Evolutionary conservation across 2,329 filamentous ascomycete genomes (phyloP).

Genomic region (Colletotrichum kahawae): DNA sequence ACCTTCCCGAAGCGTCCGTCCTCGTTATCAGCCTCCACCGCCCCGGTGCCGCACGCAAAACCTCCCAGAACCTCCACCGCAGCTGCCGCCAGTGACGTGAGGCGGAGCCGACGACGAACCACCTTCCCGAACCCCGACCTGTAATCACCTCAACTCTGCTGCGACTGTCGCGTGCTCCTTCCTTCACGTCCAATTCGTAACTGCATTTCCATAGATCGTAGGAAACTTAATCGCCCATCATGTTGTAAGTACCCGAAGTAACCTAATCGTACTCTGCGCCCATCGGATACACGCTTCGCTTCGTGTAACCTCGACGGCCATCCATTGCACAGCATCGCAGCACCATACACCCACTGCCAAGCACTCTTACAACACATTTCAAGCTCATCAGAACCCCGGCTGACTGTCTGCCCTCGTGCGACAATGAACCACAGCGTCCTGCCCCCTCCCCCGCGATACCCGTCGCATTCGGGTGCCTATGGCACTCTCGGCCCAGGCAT

Average conservation of each 20-base stretch:
- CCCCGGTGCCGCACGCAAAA: neutral
- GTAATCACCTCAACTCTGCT: neutral
- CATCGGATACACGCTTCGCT: neutral
- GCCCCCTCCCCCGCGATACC: constrained; percentile 86
- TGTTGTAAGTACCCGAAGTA: constrained; percentile 14
- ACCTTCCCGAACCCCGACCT: constrained; percentile 6
- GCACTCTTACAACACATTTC: neutral
- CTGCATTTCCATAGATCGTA: neutral
- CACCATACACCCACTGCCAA: neutral
- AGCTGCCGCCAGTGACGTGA: constrained; percentile 12
- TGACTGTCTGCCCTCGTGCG: neutral
- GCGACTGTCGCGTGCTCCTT: neutral
- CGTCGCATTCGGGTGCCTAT: constrained; percentile 74
- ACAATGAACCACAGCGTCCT: constrained; percentile 66
- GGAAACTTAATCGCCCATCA: neutral
- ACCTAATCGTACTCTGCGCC: neutral
- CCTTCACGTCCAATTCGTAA: neutral
- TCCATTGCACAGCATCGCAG: neutral
- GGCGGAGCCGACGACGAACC: constrained; percentile 5
- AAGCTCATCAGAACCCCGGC: neutral
- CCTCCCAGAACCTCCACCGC: neutral
- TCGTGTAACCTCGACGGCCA: neutral
- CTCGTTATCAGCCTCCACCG: neutral
- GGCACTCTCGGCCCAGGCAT: constrained; percentile 71
- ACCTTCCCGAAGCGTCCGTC: neutral